A percentile compares a stretch with the other conserved stretches of the same genome.
Evolutionary conservation across 805 yeast species (phyloP).

Genomic region (Candida coleopterorum): DNA sequence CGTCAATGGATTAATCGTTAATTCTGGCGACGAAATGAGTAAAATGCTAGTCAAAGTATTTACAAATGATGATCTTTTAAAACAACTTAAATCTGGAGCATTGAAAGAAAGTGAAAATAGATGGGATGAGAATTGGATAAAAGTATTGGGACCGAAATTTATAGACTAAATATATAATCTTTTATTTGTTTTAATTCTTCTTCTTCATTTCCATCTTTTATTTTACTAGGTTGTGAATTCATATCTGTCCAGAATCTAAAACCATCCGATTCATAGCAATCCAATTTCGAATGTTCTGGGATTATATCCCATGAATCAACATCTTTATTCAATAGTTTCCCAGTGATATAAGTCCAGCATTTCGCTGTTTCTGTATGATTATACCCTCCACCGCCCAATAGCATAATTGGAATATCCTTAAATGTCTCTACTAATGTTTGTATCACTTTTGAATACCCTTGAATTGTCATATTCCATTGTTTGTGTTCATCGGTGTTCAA

Average conservation of each 20-base stretch:
- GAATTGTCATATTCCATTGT: constrained; percentile 66
- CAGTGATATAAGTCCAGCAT: constrained; percentile 49
- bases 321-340: constrained; percentile 13
- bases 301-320: constrained; percentile 38
- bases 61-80: constrained; percentile 27
- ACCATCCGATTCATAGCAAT: constrained; percentile 39
- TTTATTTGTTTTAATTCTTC: constrained; percentile 23
- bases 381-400: constrained; percentile 85
- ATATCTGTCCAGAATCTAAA: constrained; percentile 46
- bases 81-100: constrained; percentile 62
- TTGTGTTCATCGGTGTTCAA: constrained; percentile 55
- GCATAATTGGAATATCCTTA: constrained; percentile 37
- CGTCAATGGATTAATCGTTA: constrained; percentile 58
- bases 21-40: constrained; percentile 19
- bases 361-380: constrained; percentile 57
- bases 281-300: constrained; percentile 47
- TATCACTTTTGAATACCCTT: constrained; percentile 41
- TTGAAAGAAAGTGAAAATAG: constrained; percentile 56
- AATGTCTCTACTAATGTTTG: constrained; percentile 18
- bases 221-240: constrained; percentile 17
- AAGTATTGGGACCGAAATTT: constrained; percentile 30
- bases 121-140: constrained; percentile 76
- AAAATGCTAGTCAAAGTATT: constrained; percentile 22
- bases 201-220: constrained; percentile 32
- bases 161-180: constrained; percentile 8